Evolutionary conservation across 352 stramenopile species (phyloP).

Genomic region (Phytophthora quininea): DNA sequence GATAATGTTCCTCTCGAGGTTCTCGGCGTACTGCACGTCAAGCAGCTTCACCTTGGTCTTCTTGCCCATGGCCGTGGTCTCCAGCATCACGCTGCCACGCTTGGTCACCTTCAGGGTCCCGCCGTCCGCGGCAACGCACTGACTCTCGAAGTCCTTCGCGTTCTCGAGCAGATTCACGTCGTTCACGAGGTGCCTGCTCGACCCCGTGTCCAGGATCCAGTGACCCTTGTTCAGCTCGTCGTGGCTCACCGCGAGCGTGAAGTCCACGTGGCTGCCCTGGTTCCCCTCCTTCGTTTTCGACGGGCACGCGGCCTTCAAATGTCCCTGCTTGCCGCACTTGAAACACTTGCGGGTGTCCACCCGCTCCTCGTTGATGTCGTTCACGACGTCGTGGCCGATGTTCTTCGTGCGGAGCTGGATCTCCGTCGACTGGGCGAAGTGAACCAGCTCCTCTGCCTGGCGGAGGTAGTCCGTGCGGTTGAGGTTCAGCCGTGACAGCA

Average conservation of each 20-base stretch:
- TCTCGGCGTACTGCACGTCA: conserved; percentile 13
- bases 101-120: neutral
- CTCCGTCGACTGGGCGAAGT: conserved; percentile 26
- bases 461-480: conserved; percentile 12
- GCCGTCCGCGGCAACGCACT: conserved; percentile 12
- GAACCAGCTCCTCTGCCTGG: conserved; percentile 26
- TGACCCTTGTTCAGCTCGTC: neutral
- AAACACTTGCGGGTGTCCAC: conserved; percentile 14
- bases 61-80: conserved; percentile 2
- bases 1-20: conserved; percentile 25
- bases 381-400: conserved; percentile 2
- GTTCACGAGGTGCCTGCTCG: conserved; percentile 17
- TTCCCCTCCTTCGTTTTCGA: neutral
- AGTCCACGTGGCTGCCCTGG: conserved; percentile 1
- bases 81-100: conserved; percentile 12
- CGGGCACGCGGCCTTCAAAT: conserved; percentile 12
- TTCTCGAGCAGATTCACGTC: conserved; percentile 11
- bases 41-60: conserved; percentile 11
- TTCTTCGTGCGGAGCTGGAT: conserved; percentile 7
- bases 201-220: conserved; percentile 21
- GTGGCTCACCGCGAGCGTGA: conserved; percentile 1
- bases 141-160: conserved; percentile 4
- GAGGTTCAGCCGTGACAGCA: conserved; percentile 15
- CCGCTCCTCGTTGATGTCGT: conserved; percentile 3
- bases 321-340: conserved; percentile 2